Base-by-base conservation (phyloP, 140 eudicot species). In the Stevia rebaudiana region DNA sequence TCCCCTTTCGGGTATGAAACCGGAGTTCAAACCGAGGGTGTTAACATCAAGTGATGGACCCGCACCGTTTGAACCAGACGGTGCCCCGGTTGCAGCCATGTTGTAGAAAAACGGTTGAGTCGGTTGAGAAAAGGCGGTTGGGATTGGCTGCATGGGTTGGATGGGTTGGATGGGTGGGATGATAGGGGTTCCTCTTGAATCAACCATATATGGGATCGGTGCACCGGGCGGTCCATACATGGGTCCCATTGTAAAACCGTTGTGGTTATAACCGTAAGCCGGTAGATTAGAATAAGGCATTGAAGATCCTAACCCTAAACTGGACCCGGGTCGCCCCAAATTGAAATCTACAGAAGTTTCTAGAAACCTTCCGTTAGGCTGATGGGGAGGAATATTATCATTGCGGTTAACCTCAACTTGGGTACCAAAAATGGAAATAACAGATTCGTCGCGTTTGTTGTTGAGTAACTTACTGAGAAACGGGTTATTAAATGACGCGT, bases 101-200 rank as follows among this genome's bases (percentile, higher is more conserved):
- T 71, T 81, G 68, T 75, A 44, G 11, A 86, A n/a, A 60, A 81
- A 83, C 1, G 92, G 84, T 21, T 39, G 31, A 8, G 78, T 59
- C 3, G 41, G 51, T 40, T 58, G 68, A 21, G 57, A 23, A 73
- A 42, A 73, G 10, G 71, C 36, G 95, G 24, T 61, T 40, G 95
- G 95, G n/a, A n/a, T n/a, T n/a, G n/a, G n/a, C n/a, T 81, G 77
- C 82, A 87, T 48, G 87, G 86, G 19, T 82, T 65, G 7, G 78
- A 74, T 30, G 95, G 24, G 97, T 84, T 36, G 72, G 68, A 49
- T 46, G 16, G 78, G 64, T 40, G 95, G 95, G 12, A 77, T 48
- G n/a, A 82, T 74, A 13, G 83, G 81, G 33, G 79, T 48, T 10
- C 68, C 73, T 73, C 78, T 55, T 8, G 67, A 64, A 43, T 73